phyloP scores from a whole-genome alignment of 192 early-diverging fungal species.

The Spizellomyces sp. region DNA sequence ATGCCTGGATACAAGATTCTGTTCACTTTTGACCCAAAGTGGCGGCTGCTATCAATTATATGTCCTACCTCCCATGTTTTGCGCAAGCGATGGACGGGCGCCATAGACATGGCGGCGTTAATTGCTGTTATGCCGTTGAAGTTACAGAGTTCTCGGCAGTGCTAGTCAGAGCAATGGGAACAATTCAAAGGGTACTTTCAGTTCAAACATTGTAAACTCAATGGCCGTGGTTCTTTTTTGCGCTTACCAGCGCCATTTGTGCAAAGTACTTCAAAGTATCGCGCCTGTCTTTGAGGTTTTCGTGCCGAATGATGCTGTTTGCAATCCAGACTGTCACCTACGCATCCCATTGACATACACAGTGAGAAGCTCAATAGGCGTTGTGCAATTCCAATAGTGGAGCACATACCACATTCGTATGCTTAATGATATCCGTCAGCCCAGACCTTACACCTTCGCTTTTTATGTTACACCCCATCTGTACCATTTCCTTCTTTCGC shows the following conservation, averaged over 20 bases:
- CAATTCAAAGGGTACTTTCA: too few relatives aligned
- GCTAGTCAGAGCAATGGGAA: conserved; percentile 22
- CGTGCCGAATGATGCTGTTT: conserved; percentile 39
- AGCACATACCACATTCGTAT: conserved; percentile 54
- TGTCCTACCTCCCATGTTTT: conserved; percentile 55
- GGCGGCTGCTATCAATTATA: not conserved
- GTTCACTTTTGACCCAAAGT: not conserved
- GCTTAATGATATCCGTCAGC: conserved; percentile 47
- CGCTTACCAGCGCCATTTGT: conserved; percentile 46
- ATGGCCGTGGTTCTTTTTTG: not conserved
- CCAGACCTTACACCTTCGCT: conserved; percentile 1
- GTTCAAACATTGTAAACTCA: not conserved
- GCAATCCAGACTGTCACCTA: conserved; percentile 52
- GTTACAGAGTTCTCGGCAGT: conserved; percentile 58
- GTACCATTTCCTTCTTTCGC: conserved; percentile 43
- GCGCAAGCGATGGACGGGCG: conserved; percentile 55
- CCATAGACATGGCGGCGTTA: conserved; percentile 55
- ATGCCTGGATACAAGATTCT: conserved; percentile 19
- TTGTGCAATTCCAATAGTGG: not conserved
- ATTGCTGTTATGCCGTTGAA: conserved; percentile 60
- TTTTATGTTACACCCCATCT: not conserved
- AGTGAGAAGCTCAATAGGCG: not conserved
- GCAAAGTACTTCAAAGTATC: conserved; percentile 47
- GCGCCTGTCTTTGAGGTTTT: conserved; percentile 43
- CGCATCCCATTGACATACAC: not conserved